These are phyloP conservation scores for Mucor circinelloides DNA, from an alignment of 371 early-diverging fungal species.

Conservation along the genomic window DNA sequence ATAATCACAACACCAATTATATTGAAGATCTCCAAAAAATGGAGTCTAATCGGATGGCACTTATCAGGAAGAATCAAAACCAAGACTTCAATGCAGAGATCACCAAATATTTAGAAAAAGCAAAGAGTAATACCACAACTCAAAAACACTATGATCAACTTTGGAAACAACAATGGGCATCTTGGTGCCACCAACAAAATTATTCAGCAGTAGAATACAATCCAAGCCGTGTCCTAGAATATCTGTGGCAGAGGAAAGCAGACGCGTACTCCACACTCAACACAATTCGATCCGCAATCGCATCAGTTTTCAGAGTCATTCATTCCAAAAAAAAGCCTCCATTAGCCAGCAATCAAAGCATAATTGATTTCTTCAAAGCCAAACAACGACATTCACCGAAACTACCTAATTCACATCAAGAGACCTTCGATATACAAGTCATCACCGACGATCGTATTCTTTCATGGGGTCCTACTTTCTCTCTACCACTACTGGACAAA, in stretches of 20 bases:
- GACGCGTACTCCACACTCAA: conserved; percentile 4
- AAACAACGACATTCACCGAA: background rate
- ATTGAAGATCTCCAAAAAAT: background rate
- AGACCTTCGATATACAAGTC: background rate
- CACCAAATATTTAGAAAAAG: background rate
- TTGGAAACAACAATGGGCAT: conserved; percentile 7
- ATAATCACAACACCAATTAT: conserved; percentile 2
- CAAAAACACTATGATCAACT: conserved; percentile 14
- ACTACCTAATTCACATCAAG: background rate
- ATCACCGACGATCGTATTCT: background rate
- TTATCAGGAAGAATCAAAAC: conserved; percentile 17
- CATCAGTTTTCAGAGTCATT: conserved; percentile 1
- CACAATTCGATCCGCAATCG: conserved; percentile 8
- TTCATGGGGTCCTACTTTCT: background rate
- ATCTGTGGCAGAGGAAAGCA: background rate
- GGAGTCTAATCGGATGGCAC: conserved; percentile 22
- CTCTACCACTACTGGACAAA: background rate
- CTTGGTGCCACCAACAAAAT: conserved; percentile 6
- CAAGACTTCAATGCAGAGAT: conserved; percentile 5
- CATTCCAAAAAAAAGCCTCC: background rate
- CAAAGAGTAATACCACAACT: background rate
- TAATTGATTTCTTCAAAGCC: conserved; percentile 6
- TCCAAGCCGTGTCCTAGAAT: background rate
- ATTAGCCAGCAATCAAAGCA: background rate
- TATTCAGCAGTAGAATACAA: background rate